Evolutionary conservation across 2,329 filamentous ascomycete genomes (phyloP).

Genomic region (Calonectria hawksworthii): DNA sequence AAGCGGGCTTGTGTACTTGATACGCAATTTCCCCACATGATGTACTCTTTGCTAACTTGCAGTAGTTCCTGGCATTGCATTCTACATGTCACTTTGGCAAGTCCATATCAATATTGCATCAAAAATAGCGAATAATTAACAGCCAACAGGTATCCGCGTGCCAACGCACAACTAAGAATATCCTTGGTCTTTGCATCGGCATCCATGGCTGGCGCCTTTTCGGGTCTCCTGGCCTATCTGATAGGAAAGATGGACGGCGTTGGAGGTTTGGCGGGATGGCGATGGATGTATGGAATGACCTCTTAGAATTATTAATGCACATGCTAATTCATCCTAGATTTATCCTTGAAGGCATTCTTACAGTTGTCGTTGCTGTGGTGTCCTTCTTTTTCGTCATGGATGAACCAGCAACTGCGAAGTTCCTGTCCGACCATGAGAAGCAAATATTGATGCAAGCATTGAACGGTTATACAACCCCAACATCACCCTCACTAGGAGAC

Average conservation of each 20-base stretch:
- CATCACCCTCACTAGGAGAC: not conserved
- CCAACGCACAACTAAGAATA: not conserved
- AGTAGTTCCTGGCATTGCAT: not conserved
- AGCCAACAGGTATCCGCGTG: not conserved
- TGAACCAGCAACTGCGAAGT: not conserved
- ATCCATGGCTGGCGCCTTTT: not conserved
- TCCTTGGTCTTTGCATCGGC: not conserved
- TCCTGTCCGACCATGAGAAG: not conserved
- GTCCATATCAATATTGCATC: not conserved
- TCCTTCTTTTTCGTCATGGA: not conserved
- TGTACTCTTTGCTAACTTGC: not conserved
- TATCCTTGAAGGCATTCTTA: not conserved
- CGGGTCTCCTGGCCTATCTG: not conserved
- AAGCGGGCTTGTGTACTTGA: not conserved
- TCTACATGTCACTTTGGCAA: constrained; percentile 1
- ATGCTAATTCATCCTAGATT: not conserved
- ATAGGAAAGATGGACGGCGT: not conserved
- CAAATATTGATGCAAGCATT: not conserved
- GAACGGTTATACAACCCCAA: not conserved
- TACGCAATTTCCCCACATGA: not conserved
- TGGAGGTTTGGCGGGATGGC: not conserved
- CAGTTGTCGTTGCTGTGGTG: not conserved
- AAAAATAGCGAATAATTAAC: not conserved
- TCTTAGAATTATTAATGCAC: not conserved
- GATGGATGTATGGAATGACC: not conserved